These are phyloP conservation scores for Akanthomyces lecanii DNA, from an alignment of 2,329 filamentous ascomycete species.

Conservation along the genomic window DNA sequence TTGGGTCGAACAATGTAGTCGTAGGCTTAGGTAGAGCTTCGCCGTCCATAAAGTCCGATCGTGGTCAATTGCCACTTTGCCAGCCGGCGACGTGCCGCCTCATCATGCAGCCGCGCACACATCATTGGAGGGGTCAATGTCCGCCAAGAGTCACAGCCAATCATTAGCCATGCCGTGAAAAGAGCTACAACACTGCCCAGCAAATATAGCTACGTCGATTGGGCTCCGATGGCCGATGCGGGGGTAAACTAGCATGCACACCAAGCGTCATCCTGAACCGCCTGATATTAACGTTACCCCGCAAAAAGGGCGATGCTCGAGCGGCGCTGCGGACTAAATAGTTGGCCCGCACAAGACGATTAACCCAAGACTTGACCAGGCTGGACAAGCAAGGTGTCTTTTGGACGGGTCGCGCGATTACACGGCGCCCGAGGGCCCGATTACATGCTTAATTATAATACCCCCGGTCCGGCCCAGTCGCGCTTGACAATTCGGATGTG, in stretches of 20 bases:
- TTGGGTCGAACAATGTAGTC: too few relatives aligned
- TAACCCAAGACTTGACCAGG: not conserved
- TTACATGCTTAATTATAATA: not conserved
- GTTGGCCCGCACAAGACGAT: not conserved
- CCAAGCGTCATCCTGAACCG: not conserved
- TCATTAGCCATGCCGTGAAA: too few relatives aligned
- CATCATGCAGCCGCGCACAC: too few relatives aligned
- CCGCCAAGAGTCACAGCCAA: too few relatives aligned
- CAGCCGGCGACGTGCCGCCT: too few relatives aligned
- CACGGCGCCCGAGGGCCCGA: not conserved
- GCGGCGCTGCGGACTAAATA: not conserved
- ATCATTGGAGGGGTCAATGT: too few relatives aligned
- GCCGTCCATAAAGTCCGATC: too few relatives aligned
- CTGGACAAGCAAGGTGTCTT: not conserved
- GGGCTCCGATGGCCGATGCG: not conserved
- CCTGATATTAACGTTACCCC: not conserved
- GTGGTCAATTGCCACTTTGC: too few relatives aligned
- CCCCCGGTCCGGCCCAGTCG: not conserved
- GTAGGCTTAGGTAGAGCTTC: too few relatives aligned
- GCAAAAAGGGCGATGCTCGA: not conserved
- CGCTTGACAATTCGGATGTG: not conserved
- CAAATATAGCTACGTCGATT: not conserved
- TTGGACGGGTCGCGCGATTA: too few relatives aligned
- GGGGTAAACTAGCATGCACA: not conserved
- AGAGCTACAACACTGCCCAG: too few relatives aligned